These are phyloP conservation scores for Plasmodium blacklocki DNA, from an alignment of 169 alveolate genomes.

Conservation along the genomic window DNA sequence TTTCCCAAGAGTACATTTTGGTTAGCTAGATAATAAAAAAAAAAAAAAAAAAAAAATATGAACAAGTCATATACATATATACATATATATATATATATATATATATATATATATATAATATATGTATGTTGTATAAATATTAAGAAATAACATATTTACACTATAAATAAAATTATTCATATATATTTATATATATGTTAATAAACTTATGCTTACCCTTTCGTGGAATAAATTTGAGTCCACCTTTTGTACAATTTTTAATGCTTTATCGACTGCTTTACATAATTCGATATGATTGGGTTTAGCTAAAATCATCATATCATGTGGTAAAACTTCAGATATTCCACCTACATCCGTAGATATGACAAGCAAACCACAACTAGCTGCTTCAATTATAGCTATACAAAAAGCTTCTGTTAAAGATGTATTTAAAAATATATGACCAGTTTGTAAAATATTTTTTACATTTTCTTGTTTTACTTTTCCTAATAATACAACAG, in stretches of 20 bases:
- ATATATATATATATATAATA: background rate
- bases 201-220: slow-evolving; percentile 34
- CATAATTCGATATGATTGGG: slow-evolving; percentile 80
- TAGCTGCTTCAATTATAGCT: slow-evolving; percentile 99
- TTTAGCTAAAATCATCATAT: slow-evolving; percentile 84
- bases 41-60: slow-evolving; percentile 18
- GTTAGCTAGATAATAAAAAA: slow-evolving; percentile 60
- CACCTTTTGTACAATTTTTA: slow-evolving; percentile 64
- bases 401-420: slow-evolving; percentile 99
- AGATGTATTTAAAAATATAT: slow-evolving; percentile 98
- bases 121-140: background rate
- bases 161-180: too few species aligned
- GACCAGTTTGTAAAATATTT: slow-evolving; percentile 96
- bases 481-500: slow-evolving; percentile 94
- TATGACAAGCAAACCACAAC: slow-evolving; percentile 98
- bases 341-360: slow-evolving; percentile 99
- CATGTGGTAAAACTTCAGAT: slow-evolving; percentile 92
- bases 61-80: too few species aligned
- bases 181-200: too few species aligned
- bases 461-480: slow-evolving; percentile 95
- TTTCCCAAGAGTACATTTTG: slow-evolving; percentile 85
- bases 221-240: slow-evolving; percentile 76
- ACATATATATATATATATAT: too few species aligned
- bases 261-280: slow-evolving; percentile 82
- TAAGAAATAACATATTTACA: slow-evolving; percentile 1